Evolutionary conservation across 2,329 filamentous ascomycete genomes (phyloP), one percentile per base, ranked within the genome.

Genomic region (Malbranchea cinnamomea): DNA sequence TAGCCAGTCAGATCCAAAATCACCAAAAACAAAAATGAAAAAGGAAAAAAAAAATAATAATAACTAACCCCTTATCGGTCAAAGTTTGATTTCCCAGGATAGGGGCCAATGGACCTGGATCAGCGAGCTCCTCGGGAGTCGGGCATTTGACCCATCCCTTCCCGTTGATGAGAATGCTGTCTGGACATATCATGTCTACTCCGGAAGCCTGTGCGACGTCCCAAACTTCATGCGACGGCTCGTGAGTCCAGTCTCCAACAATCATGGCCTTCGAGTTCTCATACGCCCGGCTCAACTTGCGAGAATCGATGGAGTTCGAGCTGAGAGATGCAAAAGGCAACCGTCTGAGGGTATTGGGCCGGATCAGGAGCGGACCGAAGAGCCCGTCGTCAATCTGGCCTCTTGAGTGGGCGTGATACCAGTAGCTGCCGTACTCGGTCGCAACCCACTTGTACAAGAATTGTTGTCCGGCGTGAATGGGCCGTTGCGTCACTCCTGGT

Each of bases 401-500:
- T 13, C 24, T 26, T 14, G 24, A 26, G 15, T 26, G 24, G 24
- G 24, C 11, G 24, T 26, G 24, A 38, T 71, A 73, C 60, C 66
- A 74, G 47, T 66, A 70, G 30, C 59, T 65, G 9, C 70, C 71
- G 40, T 67, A 61, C 32, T 68, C 62, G 0, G 57, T 59, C 0
- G 68, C 67, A 10, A 50, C 57, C 52, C 66, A 75, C 12, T 53
- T 53, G 40, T 74, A 68, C 2, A 50, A 53, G 42, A 63, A 74
- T 16, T 45, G 56, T 5, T 46, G 45, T 2, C 63, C 63, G 0
- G 68, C 61, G 6, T 53, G 45, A 30, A 74, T 70, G 5, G 61
- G 52, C 5, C 53, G 54, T 41, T 75, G 69, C 0, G 62, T 60
- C 2, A 74, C 47, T 2, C 69, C 69, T 1, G 67, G 64, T 0